These are phyloP conservation scores for Euclidium syriacum DNA, from an alignment of 345 rosid genomes.

Conservation along the genomic window DNA sequence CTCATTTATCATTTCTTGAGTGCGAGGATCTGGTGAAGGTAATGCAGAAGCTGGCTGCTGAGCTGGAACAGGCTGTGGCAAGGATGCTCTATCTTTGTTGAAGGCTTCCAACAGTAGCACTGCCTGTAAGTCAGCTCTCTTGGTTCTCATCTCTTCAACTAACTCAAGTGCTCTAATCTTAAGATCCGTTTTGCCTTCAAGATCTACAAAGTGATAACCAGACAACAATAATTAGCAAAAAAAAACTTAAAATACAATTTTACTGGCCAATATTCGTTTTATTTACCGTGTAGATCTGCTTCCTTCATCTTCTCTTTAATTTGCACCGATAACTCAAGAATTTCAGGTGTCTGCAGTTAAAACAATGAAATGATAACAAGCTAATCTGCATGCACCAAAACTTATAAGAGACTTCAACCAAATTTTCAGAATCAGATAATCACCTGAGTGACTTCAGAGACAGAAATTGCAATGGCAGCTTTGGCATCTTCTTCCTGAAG, in stretches of 20 bases:
- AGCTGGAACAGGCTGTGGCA: constrained; percentile 73
- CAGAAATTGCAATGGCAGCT: constrained; percentile 95
- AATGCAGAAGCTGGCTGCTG: constrained; percentile 63
- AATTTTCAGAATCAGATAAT: background rate
- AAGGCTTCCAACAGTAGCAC: constrained; percentile 87
- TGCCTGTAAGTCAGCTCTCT: constrained; percentile 88
- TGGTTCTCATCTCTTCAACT: constrained; percentile 78
- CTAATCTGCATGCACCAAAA: background rate
- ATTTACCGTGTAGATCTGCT: constrained; percentile 70
- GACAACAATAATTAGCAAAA: background rate
- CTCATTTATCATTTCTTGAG: constrained; percentile 95
- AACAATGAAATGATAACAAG: background rate
- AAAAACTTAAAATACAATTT: background rate
- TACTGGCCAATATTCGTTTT: background rate
- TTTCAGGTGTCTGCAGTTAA: constrained; percentile 57
- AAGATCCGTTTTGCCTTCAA: constrained; percentile 85
- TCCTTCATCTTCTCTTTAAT: constrained; percentile 85
- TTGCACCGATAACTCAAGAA: constrained; percentile 70
- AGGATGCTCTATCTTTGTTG: constrained; percentile 88
- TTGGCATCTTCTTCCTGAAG: constrained; percentile 98
- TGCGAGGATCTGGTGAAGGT: constrained; percentile 76
- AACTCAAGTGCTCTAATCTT: constrained; percentile 84
- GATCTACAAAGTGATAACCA: constrained; percentile 44
- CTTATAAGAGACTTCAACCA: background rate
- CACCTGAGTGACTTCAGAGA: constrained; percentile 92